Conservation (phyloP, 306 rosid species). For the Rubus idaeus region DNA sequence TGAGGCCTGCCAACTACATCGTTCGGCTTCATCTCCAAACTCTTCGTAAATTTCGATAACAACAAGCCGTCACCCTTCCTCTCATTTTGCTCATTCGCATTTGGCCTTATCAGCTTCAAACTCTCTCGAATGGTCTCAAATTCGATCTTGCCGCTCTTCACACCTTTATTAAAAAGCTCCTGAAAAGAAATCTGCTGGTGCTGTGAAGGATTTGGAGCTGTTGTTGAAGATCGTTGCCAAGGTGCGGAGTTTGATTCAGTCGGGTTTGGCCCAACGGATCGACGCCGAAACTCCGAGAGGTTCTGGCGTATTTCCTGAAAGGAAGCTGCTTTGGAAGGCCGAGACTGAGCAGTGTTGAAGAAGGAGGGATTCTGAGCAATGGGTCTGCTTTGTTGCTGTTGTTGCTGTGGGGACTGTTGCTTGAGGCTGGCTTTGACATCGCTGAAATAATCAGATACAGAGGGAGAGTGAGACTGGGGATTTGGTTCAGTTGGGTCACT, state of each 20-base stretch:
- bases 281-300: conserved; percentile 33
- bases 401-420: conserved; percentile 11
- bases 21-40: conserved; percentile 15
- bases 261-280: conserved; percentile 19
- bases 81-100: conserved; percentile 5
- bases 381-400: background rate
- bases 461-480: conserved; percentile 18
- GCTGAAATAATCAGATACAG: conserved; percentile 30
- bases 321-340: background rate
- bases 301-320: conserved; percentile 40
- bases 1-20: too few species aligned
- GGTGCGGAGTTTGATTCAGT: background rate
- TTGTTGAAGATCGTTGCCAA: too few species aligned
- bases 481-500: conserved; percentile 23
- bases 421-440: conserved; percentile 44
- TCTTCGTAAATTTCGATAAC: background rate
- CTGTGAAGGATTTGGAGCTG: background rate
- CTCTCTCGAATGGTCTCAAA: conserved; percentile 29
- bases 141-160: background rate
- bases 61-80: conserved; percentile 10
- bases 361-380: background rate
- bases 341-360: conserved; percentile 1
- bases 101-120: conserved; percentile 1
- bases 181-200: conserved; percentile 33
- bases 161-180: conserved; percentile 26